phyloP scores from a whole-genome alignment of 108 stramenopile species.

The Mediolabrus comicus region DNA sequence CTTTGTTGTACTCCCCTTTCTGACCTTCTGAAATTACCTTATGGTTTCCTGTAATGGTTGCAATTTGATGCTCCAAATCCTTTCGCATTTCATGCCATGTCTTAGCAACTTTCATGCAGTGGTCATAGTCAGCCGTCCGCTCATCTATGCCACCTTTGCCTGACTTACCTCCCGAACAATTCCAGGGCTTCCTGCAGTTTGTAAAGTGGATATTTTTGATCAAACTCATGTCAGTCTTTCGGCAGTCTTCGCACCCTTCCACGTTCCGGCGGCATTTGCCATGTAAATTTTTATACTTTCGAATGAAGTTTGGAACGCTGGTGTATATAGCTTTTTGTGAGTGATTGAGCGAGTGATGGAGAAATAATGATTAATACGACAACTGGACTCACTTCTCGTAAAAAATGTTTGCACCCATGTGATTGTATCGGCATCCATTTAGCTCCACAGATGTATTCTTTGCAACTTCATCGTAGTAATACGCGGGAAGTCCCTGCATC shows the following conservation, averaged over 20 bases:
- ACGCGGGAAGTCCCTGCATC: conserved; percentile 66
- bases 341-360: too few relatives aligned
- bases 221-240: conserved; percentile 28
- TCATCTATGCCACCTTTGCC: conserved; percentile 42
- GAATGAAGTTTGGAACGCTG: conserved; percentile 38
- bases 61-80: conserved; percentile 54
- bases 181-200: conserved; percentile 69
- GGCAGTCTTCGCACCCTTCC: conserved; percentile 51
- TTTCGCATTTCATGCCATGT: conserved; percentile 57
- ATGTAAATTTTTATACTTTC: conserved; percentile 23
- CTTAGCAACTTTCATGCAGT: conserved; percentile 51
- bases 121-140: conserved; percentile 37
- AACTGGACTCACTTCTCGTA: too few relatives aligned
- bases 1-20: conserved; percentile 40
- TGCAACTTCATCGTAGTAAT: conserved; percentile 64
- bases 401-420: conserved; percentile 54
- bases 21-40: conserved; percentile 33
- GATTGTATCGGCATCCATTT: conserved; percentile 66
- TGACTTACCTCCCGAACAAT: conserved; percentile 28
- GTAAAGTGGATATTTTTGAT: conserved; percentile 64
- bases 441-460: conserved; percentile 51
- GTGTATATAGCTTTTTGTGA: too few relatives aligned
- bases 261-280: conserved; percentile 36
- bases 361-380: too few relatives aligned
- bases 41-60: conserved; percentile 23